Evolutionary conservation across 495 filamentous ascomycete species (phyloP), one percentile per base, ranked within the genome.

Genomic region (Trichoderma asperelloides): DNA sequence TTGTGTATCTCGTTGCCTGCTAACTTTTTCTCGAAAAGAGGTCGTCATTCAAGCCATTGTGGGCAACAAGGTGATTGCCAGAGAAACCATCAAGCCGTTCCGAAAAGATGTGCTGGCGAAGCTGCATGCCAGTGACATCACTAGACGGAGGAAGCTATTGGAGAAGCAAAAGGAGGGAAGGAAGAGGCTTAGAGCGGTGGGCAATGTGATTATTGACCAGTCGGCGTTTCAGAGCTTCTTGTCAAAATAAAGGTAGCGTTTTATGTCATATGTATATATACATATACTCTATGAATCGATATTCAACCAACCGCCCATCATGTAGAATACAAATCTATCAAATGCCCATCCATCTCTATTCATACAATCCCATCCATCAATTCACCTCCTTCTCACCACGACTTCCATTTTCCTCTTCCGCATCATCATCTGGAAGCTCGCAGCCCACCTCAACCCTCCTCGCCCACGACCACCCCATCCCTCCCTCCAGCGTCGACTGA

Each of bases 111-210:
- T 98, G 4, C 79, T 96, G 68, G 88, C 89, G 41, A 98, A 98
- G 77, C 81, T 98, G 67, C 96, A 98, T 74, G 95, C 96, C 11
- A 89, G 88, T 70, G 95, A 98, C 79, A 84, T 96, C 21, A 85
- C 84, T 12, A 81, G 95, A 41, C 84, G 93, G 62, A 83, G 87
- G 73, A 98, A 98, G 78, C 76, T 98, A 69, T 74, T 98, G 51
- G 94, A 98, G 79, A 96, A 93, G 82, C 95, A 98, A 77, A 98
- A 98, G 80, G 94, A 94, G 70, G 95, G 95, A 1, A 85, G 91
- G 67, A 98, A 97, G 85, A 90, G 87, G 78, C 77, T 98, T 67
- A 84, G 85, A 66, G 78, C 86, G 2, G 85, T 89, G 23, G 88
- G 87, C 25, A 87, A 96, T 71, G 92, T 98, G 9, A 82, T 90